Conservation (phyloP, 164 flowering plant genomes). For the Vitis riparia region DNA sequence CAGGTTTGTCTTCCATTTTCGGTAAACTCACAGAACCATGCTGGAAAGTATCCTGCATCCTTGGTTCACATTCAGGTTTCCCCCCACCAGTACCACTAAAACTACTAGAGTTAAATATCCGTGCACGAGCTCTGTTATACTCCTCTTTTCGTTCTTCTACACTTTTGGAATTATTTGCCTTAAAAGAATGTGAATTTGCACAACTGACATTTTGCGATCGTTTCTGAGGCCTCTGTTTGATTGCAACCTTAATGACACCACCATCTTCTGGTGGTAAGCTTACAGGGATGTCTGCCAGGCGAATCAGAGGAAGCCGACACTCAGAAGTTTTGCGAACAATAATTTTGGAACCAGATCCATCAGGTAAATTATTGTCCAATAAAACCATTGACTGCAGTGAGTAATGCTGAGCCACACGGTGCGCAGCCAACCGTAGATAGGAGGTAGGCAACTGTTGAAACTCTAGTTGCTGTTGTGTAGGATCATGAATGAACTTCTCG, state of each 20-base stretch:
- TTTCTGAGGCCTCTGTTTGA: conserved; percentile 87
- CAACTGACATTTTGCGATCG: conserved; percentile 24
- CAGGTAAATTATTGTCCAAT: conserved; percentile 65
- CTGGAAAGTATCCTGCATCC: conserved; percentile 39
- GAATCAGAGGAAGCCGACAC: conserved; percentile 61
- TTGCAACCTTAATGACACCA: conserved; percentile 68
- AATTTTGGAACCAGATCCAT: conserved; percentile 84
- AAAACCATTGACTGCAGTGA: conserved; percentile 85
- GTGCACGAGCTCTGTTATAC: conserved; percentile 89
- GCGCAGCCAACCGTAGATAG: conserved; percentile 92
- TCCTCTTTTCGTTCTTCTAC: conserved; percentile 99
- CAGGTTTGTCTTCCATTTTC: conserved; percentile 51
- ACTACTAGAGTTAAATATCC: conserved; percentile 71
- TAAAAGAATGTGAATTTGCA: conserved; percentile 46
- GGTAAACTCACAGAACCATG: conserved; percentile 40
- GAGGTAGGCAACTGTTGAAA: conserved; percentile 99
- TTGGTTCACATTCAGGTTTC: conserved; percentile 49
- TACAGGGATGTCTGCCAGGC: conserved; percentile 88
- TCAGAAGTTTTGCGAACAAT: conserved; percentile 80
- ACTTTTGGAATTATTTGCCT: conserved; percentile 60
- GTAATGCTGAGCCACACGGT: conserved; percentile 97
- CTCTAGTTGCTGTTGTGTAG: conserved; percentile 76
- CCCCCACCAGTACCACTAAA: conserved; percentile 30
- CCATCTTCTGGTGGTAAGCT: conserved; percentile 65
- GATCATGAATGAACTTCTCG: conserved; percentile 84